Conservation (phyloP, 1,139 yeast species). For the Nadsonia starkeyi-henricii region DNA sequence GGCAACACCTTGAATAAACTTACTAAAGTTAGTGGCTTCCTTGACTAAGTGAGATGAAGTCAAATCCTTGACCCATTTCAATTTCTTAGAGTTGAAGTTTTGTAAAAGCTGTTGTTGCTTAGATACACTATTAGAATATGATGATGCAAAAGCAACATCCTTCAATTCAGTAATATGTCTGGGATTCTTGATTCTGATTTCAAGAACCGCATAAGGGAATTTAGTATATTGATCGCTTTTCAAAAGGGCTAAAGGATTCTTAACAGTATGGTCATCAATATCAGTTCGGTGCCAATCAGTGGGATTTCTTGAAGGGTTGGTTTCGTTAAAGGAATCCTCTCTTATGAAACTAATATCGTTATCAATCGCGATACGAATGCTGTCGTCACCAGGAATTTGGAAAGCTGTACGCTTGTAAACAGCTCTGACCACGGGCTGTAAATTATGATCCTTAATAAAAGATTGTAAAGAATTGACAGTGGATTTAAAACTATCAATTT, state of each 20-base stretch:
- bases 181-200: constrained; percentile 43
- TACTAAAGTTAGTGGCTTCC: constrained; percentile 82
- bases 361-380: constrained; percentile 79
- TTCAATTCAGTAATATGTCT: constrained; percentile 6
- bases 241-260: constrained; percentile 55
- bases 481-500: constrained; percentile 38
- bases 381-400: constrained; percentile 95
- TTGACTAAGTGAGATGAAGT: constrained; percentile 73
- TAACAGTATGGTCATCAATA: constrained; percentile 56
- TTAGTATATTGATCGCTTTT: constrained; percentile 77
- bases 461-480: constrained; percentile 47
- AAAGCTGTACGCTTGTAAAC: constrained; percentile 87
- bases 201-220: constrained; percentile 88
- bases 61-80: constrained; percentile 79
- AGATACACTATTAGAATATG: constrained; percentile 3
- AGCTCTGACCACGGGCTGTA: constrained; percentile 80
- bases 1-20: constrained; percentile 84
- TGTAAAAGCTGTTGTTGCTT: constrained; percentile 4
- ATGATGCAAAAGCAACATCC: constrained; percentile 8
- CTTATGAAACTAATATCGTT: constrained; percentile 77
- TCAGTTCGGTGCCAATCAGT: constrained; percentile 84
- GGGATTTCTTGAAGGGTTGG: constrained; percentile 77
- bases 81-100: constrained; percentile 24
- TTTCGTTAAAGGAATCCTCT: constrained; percentile 76
- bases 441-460: constrained; percentile 48